Percentiles rank a stretch among this genome's conserved stretches.
Conservation (phyloP, 257 asterid genomes). For the Leptodermis oblonga region DNA sequence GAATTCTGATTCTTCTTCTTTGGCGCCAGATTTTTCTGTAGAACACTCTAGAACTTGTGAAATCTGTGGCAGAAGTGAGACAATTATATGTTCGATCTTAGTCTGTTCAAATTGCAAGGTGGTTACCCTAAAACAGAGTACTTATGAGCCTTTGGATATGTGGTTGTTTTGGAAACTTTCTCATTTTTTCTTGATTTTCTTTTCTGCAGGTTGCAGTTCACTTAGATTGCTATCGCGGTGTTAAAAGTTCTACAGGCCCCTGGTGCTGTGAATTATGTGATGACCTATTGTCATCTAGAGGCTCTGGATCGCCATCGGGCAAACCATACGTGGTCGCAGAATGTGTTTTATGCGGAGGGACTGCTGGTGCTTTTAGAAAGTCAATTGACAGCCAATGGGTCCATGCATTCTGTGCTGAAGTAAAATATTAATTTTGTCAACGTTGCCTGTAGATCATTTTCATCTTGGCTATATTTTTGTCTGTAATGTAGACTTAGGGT, state of each 20-base stretch:
- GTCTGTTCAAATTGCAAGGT: conserved; percentile 98
- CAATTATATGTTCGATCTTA: conserved; percentile 70
- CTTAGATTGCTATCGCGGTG: conserved; percentile 90
- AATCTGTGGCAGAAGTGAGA: conserved; percentile 76
- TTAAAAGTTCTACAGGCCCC: conserved; percentile 66
- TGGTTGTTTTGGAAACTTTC: background rate
- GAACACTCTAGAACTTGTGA: conserved; percentile 80
- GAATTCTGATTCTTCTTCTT: conserved; percentile 40
- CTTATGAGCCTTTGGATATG: background rate
- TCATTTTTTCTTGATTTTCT: background rate
- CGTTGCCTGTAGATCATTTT: conserved; percentile 15
- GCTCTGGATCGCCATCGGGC: conserved; percentile 62
- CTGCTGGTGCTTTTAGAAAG: conserved; percentile 97
- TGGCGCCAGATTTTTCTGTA: conserved; percentile 47
- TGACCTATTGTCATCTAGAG: conserved; percentile 51
- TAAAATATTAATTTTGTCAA: conserved; percentile 33
- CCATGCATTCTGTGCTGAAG: conserved; percentile 99
- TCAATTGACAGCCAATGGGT: conserved; percentile 87
- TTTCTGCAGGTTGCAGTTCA: conserved; percentile 80
- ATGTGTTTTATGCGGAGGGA: conserved; percentile 95
- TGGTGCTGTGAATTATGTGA: conserved; percentile 98
- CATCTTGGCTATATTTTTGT: conserved; percentile 11
- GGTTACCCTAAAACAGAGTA: conserved; percentile 2
- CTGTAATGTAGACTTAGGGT: conserved; percentile 15
- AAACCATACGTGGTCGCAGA: conserved; percentile 77